Evolutionary conservation across 345 rosid genomes (phyloP), one percentile per base, ranked within the genome.

Genomic region (Adansonia digitata): DNA sequence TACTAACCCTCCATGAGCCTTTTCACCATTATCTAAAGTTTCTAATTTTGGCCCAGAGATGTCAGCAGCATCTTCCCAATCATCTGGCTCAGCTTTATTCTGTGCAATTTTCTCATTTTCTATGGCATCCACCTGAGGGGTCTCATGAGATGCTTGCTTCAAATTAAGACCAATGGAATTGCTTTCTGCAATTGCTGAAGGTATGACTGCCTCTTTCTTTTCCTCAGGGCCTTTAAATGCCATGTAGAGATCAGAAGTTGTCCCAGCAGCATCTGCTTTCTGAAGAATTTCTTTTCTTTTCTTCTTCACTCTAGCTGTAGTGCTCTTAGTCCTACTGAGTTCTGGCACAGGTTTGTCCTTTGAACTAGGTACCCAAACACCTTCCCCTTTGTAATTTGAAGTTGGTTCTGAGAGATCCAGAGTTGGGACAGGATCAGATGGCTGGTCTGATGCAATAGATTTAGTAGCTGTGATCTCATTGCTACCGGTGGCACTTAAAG

Each of bases 41-140:
- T 85, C 94, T 85, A 95, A 69, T 71, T 92, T 92, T 72, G 97
- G 88, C 12, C 96, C 84, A 18, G 97, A 93, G 45, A 89, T 80
- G 69, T 93, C 99, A 13, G 92, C 97, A 71, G 89, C 98, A 88
- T 95, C 97, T 81, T 95, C 98, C 98, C 98, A 95, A 83, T 95
- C 94, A 82, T 91, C 98, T 17, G 85, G 94, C 81, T 95, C 98
- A 60, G 83, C 77, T 80, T 90, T 93, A 77, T 77, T 77, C 57
- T 78, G 82, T 62, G 77, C 81, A 63, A 68, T 73, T 51, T 79
- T 82, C 69, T 82, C 84, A n/a, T 79, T 80, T 22, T 72, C 74
- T 24, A 52, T 75, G 63, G 81, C 77, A 48, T 75, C 82, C 46
- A 52, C 80, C 71, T 56, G 79, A 59, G 49, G 66, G 39, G 76